phyloP scores from a whole-genome alignment of 2,329 filamentous ascomycete species.

The Clonostachys rosea region DNA sequence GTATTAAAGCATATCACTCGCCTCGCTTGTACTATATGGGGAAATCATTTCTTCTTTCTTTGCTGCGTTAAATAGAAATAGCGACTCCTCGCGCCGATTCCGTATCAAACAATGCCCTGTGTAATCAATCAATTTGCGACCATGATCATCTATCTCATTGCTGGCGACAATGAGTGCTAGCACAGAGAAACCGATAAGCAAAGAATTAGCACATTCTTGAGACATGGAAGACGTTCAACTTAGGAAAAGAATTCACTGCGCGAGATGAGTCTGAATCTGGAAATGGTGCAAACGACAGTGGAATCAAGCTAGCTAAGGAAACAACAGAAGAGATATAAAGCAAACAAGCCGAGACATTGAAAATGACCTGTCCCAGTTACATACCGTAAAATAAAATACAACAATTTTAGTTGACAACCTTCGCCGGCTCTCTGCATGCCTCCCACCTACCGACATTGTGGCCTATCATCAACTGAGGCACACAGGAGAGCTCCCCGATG shows the following conservation, averaged over 20 bases:
- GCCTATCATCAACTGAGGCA: too few relatives aligned
- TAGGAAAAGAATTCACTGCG: slow-evolving; percentile 9
- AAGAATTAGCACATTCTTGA: too few relatives aligned
- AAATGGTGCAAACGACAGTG: slow-evolving; percentile 14
- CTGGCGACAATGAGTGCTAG: too few relatives aligned
- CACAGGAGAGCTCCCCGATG: too few relatives aligned
- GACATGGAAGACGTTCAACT: not conserved
- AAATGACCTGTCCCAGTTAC: slow-evolving; percentile 21
- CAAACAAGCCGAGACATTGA: slow-evolving; percentile 22
- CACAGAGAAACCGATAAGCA: too few relatives aligned
- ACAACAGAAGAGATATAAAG: slow-evolving; percentile 19
- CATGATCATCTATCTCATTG: too few relatives aligned
- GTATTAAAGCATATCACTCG: too few relatives aligned
- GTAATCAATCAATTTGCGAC: too few relatives aligned
- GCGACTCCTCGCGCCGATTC: too few relatives aligned
- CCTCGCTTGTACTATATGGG: not conserved
- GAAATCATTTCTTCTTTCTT: not conserved
- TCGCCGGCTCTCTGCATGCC: slow-evolving; percentile 18
- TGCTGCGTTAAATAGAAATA: too few relatives aligned
- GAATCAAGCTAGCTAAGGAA: slow-evolving; percentile 34
- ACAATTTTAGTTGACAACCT: slow-evolving; percentile 21
- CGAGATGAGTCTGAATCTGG: too few relatives aligned
- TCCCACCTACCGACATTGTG: slow-evolving; percentile 6
- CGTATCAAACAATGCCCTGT: too few relatives aligned
- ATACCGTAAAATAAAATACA: slow-evolving; percentile 28